Evolutionary conservation across 176 grass and related monocot species (phyloP), one percentile per base, ranked within the genome.

Genomic region (Puya raimondii): DNA sequence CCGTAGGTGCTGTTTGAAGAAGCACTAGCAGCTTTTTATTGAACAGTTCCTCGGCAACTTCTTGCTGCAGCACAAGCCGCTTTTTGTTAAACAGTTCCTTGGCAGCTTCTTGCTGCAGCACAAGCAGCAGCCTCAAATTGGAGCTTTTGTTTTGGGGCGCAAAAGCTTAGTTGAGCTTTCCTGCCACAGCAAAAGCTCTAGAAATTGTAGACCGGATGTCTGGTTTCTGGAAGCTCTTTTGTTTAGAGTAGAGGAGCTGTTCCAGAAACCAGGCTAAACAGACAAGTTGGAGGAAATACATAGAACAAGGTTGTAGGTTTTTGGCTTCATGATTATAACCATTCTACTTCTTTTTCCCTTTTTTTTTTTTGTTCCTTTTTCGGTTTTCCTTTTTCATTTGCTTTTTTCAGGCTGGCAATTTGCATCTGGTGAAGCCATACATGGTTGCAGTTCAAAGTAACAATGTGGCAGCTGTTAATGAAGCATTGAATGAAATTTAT

Each of bases 401-500:
- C 50, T 75, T 85, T 76, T 48, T 72, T 80, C 64, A 97, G 93
- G 93, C 93, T 87, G 84, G 81, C 3, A 75, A 88, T 26, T 83
- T 97, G 82, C 93, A 97, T 85, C 84, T 99, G 33, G 87, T 99
- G 72, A 99, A 99, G 69, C 90, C 87, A 10, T 99, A 99, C 63
- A 93, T 99, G 94, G 90, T 99, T 84, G 90, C 90, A 49, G 94
- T 99, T 80, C 94, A 99, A 82, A 91, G 90, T 59, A 93, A 99
- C 78, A 93, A 99, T 86, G 90, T 99, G 48, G 27, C 87, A 86
- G 90, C 87, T 86, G 94, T 99, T 72, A 93, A 91, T 66, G 90
- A 99, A 88, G 90, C 90, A 15, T 78, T 99, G 80, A 99, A 99
- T 82, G 89, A 86, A 67, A 84, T 99, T 47, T 99, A 99, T 76